Base-by-base conservation (phyloP, 768 basidiomycete species). In the Mycena crocata region DNA sequence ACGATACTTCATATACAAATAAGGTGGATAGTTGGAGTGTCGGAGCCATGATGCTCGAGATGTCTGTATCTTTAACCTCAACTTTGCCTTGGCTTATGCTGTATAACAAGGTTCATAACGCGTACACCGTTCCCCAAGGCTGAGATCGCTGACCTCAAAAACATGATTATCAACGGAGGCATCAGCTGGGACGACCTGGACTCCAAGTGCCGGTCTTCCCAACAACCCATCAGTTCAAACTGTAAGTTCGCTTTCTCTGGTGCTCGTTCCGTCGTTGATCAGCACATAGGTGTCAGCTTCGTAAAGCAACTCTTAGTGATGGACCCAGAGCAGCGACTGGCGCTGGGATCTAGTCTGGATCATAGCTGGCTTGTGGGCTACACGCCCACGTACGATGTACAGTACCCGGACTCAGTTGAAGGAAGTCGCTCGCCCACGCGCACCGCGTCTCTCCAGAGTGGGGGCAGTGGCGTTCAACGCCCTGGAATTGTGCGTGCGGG, bases 11-110 rank as follows among this genome's bases (percentile, higher is more conserved):
- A 2, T 90, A 91, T 69, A 83, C 84, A 59, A 78, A 82, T 39
- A 75, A 83, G 17, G 89, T 91, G 44, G 90, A 91, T 73, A 87
- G 86, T 48, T 91, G 88, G 88, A 87, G 86, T 26, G 78, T 88
- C 10, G 90, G 89, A 15, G 87, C 87, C 40, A 88, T 90, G 58
- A 81, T 90, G 10, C 93, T 84, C 70, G 82, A 85, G 35, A 89
- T 88, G 91, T 90, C 56, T 62, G 87, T 74, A 8, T 74, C 9
- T 37, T 30, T n/a, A 21, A 34, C 39, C 37, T 50, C 15, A 14
- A 50, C n/a, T 10, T 51, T 37, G 7, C n/a, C 32, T 19, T 42
- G 10, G 45, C 26, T 13, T 24, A 65, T 1, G 21, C 21, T 21
- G 46, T 5, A 32, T 37, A 15, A 37, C 57, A n/a, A 69, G 69